Conservation (phyloP, 306 rosid genomes). For the Cicer arietinum region DNA sequence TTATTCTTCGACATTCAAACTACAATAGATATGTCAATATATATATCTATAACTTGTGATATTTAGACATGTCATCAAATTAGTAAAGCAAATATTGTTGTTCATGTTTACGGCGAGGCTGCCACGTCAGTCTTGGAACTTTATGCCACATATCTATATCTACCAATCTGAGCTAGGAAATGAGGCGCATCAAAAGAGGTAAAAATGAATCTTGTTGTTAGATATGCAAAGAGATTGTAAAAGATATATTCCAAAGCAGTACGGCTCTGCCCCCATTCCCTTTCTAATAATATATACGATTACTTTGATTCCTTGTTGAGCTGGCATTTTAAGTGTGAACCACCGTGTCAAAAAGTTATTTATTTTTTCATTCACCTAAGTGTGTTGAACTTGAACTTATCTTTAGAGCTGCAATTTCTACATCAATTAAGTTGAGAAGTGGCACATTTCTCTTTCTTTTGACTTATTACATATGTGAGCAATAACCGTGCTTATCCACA, state of each 20-base stretch:
- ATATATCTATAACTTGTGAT: too few species aligned
- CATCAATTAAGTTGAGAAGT: neutral
- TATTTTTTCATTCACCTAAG: too few species aligned
- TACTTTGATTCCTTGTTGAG: conserved; percentile 38
- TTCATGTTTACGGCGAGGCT: neutral
- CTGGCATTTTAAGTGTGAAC: conserved; percentile 16
- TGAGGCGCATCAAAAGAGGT: conserved; percentile 23
- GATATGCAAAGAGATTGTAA: conserved; percentile 46
- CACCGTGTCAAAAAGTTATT: neutral
- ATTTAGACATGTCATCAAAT: neutral
- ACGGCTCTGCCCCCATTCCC: conserved; percentile 48
- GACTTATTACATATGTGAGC: neutral
- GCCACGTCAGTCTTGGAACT: neutral
- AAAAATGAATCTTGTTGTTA: conserved; percentile 46
- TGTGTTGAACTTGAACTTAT: too few species aligned
- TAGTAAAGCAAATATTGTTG: neutral
- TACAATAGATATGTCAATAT: too few species aligned
- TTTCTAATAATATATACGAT: conserved; percentile 38
- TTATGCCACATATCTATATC: neutral
- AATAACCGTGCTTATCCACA: neutral
- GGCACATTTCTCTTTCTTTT: neutral
- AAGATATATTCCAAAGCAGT: conserved; percentile 49
- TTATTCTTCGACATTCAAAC: too few species aligned
- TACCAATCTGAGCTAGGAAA: neutral
- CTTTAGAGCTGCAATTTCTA: too few species aligned